phyloP scores from a whole-genome alignment of 106 monocot species.

The Dendrobium chrysotoxum region DNA sequence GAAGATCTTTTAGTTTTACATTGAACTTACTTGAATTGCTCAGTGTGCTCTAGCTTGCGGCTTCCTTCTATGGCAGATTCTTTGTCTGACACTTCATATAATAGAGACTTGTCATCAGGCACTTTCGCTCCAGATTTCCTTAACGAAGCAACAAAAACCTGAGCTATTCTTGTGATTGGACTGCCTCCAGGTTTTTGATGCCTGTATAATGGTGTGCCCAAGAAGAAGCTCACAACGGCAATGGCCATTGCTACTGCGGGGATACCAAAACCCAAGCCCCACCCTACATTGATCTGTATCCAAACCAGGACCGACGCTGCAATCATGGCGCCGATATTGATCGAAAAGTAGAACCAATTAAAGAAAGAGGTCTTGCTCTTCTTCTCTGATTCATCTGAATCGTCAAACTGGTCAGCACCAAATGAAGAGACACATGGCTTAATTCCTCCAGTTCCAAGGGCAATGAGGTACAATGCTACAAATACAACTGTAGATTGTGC shows the following conservation, averaged over 20 bases:
- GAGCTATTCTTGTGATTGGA: slow-evolving; percentile 40
- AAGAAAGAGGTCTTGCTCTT: slow-evolving; percentile 50
- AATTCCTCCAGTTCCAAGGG: slow-evolving; percentile 47
- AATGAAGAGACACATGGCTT: slow-evolving; percentile 52
- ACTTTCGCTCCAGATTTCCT: slow-evolving; percentile 29
- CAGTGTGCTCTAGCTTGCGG: slow-evolving; percentile 40
- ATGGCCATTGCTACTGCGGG: slow-evolving; percentile 44
- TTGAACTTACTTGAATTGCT: slow-evolving; percentile 21
- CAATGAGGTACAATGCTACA: slow-evolving; percentile 44
- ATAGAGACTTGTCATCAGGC: slow-evolving; percentile 20
- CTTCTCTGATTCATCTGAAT: slow-evolving; percentile 36
- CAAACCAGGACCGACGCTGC: slow-evolving; percentile 40
- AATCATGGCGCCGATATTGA: slow-evolving; percentile 40
- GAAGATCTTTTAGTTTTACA: not conserved
- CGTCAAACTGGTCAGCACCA: slow-evolving; percentile 56
- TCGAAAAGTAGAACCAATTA: slow-evolving; percentile 58
- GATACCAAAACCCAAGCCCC: slow-evolving; percentile 50
- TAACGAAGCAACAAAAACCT: slow-evolving; percentile 39
- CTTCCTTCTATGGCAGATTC: slow-evolving; percentile 50
- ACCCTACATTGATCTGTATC: slow-evolving; percentile 44
- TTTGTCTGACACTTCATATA: slow-evolving; percentile 34
- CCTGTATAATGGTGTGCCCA: slow-evolving; percentile 40
- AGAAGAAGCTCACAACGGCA: slow-evolving; percentile 39
- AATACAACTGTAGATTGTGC: slow-evolving; percentile 29
- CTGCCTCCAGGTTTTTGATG: slow-evolving; percentile 52